Percentiles rank a stretch among this genome's conserved stretches.
phyloP scores from a whole-genome alignment of 768 basidiomycete species.

The Mycena leptocephala region DNA sequence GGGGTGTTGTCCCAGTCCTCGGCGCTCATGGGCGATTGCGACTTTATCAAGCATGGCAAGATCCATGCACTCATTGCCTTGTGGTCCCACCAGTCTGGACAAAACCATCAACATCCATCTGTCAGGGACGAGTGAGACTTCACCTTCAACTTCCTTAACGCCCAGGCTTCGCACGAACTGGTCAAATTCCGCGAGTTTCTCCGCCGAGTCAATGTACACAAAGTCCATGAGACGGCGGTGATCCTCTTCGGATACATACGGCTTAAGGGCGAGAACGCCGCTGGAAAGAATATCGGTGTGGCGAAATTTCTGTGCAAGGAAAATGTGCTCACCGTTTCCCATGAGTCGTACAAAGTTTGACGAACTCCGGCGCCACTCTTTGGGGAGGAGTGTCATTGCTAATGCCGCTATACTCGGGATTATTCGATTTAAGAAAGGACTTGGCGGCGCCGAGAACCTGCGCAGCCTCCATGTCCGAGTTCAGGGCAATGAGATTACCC shows the following conservation, averaged over 20 bases:
- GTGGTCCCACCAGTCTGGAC: neutral
- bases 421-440: slow-evolving; percentile 6
- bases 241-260: neutral
- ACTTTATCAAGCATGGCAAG: neutral
- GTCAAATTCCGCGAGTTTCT: neutral
- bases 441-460: slow-evolving; percentile 20
- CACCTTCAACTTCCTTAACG: neutral
- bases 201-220: neutral
- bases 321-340: slow-evolving; percentile 7
- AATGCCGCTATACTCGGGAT: neutral
- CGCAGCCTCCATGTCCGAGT: slow-evolving; percentile 23
- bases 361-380: slow-evolving; percentile 8
- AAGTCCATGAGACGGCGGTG: neutral
- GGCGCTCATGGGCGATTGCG: neutral
- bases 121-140: neutral
- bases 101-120: neutral
- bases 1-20: neutral
- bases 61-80: neutral
- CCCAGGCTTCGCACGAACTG: neutral
- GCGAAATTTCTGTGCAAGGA: neutral
- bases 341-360: slow-evolving; percentile 15
- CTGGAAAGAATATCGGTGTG: neutral
- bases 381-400: neutral
- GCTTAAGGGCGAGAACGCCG: neutral
- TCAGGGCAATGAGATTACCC: slow-evolving; percentile 12